Conservation (phyloP, 306 rosid species). For the Castanea crenata region DNA sequence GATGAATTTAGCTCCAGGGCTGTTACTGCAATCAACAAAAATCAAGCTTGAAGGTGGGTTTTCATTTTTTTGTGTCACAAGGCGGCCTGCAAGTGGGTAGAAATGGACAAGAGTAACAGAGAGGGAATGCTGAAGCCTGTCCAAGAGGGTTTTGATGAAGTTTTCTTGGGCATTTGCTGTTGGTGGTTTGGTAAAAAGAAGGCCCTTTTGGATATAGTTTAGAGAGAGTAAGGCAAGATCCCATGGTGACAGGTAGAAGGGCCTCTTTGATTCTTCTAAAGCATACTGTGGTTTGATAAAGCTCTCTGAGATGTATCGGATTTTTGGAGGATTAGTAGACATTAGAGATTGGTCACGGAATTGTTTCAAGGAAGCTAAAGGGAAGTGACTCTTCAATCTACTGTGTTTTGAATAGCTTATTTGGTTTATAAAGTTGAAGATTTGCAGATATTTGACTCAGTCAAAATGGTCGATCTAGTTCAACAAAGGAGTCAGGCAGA, state of each 20-base stretch:
- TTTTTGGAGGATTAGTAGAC: background rate
- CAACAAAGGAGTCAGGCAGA: no score
- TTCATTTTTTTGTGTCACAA: constrained; percentile 30
- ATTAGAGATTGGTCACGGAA: background rate
- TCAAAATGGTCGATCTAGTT: no score
- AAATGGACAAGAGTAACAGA: constrained; percentile 53
- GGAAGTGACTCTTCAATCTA: background rate
- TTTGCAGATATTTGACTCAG: background rate
- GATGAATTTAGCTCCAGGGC: constrained; percentile 50
- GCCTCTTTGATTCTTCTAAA: background rate
- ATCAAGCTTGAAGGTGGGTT: constrained; percentile 28
- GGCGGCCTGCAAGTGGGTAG: constrained; percentile 61
- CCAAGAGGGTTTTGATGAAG: constrained; percentile 28
- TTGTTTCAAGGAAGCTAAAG: background rate
- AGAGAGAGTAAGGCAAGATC: constrained; percentile 47
- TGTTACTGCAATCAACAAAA: constrained; percentile 38
- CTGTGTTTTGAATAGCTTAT: background rate
- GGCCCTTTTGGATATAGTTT: constrained; percentile 67
- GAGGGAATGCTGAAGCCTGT: constrained; percentile 45
- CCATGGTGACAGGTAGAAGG: constrained; percentile 35
- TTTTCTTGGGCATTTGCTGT: background rate
- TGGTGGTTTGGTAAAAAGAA: constrained; percentile 56
- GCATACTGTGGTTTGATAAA: constrained; percentile 30
- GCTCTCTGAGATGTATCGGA: constrained; percentile 25
- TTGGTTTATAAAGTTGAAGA: background rate